Evolutionary conservation across 176 grass and related monocot genomes (phyloP), one percentile per base, ranked within the genome.

Genomic region (Cenchrus americanus): DNA sequence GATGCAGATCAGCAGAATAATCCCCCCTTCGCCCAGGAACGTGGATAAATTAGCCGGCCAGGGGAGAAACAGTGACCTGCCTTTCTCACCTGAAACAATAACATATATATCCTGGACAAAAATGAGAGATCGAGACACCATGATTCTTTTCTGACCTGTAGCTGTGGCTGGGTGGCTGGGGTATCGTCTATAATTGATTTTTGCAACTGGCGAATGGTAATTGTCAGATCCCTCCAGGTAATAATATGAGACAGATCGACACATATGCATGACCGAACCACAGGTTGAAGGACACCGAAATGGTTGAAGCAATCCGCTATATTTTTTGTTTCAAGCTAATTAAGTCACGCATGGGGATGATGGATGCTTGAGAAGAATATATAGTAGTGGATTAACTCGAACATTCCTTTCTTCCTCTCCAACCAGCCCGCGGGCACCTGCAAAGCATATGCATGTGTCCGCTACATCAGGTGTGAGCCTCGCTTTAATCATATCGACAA

Each of bases 401-500:
- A 76, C 78, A 87, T 87, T 87, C 83, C 81, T 86, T 75, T 79
- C 74, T 90, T 90, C 67, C 41, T 79, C 67, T 83, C 67, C 66
- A 67, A 27, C 14, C 67, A 90, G 80, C 23, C 17, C 13, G n/a
- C 13, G n/a, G 26, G 66, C 83, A 72, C 60, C 84, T 78, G 74
- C 75, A 90, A 90, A 90, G 84, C 60, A 68, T 44, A 68, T 44
- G 75, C 51, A 83, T 90, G 80, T 87, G 84, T 87, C 84, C 68
- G 51, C 51, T 74, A 83, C 62, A 78, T 86, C 83, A 86, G 79
- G 74, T 73, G 74, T 67, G 84, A 76, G 27, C 40, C 61, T 83
- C 66, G 41, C 88, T 90, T 90, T 90, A 90, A 86, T 82, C 79
- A 71, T 86, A 83, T 61, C 80, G 84, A 80, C 84, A 83, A 74